Evolutionary conservation across 148 eudicot species (phyloP).

Genomic region (Chenopodium album): DNA sequence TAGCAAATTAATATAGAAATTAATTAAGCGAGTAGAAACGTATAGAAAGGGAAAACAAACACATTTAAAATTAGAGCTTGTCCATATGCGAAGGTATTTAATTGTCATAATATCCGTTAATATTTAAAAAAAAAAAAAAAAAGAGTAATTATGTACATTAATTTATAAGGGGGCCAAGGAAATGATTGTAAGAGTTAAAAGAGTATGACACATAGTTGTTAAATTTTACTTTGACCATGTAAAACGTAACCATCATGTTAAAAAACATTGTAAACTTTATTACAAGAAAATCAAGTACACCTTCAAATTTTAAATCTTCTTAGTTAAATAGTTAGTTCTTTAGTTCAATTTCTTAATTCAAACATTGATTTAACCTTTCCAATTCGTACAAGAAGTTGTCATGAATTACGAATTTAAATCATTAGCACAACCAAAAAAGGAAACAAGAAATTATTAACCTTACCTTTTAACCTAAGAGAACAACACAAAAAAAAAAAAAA

Average conservation of each 20-base stretch:
- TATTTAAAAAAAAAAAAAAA: no score
- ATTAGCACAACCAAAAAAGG: conserved; percentile 12
- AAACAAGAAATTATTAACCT: background rate
- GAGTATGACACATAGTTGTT: no score
- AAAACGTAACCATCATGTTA: background rate
- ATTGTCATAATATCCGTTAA: no score
- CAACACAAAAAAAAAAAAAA: background rate
- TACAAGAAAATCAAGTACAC: background rate
- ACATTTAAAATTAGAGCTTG: no score
- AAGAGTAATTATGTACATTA: no score
- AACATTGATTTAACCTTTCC: background rate
- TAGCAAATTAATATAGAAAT: no score
- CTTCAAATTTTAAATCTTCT: background rate
- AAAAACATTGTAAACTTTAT: background rate
- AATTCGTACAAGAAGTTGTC: background rate
- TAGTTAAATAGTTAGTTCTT: no score
- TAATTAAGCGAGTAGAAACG: no score
- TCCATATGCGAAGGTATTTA: no score
- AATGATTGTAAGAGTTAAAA: no score
- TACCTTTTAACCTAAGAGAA: background rate
- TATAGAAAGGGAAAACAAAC: no score
- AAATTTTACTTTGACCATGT: background rate
- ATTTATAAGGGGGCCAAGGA: no score
- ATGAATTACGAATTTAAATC: conserved; percentile 9
- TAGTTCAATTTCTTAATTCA: background rate